Evolutionary conservation across 768 basidiomycete species (phyloP).

Genomic region (Leccinum obscurum): DNA sequence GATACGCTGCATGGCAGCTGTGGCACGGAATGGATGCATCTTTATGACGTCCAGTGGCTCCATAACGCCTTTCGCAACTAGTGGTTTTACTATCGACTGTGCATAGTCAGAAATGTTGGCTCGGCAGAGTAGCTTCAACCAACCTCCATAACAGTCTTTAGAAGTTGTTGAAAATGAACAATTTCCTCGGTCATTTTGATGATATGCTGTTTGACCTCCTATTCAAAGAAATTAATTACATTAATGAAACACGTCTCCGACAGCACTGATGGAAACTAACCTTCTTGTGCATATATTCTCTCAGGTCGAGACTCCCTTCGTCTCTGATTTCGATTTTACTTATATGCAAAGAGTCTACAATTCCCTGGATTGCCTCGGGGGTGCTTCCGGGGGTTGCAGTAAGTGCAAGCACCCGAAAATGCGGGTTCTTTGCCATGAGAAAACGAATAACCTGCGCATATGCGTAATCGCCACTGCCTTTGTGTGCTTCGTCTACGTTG

Average conservation of each 20-base stretch:
- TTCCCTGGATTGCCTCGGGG: slow-evolving; percentile 81
- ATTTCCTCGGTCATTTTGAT: slow-evolving; percentile 74
- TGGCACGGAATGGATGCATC: slow-evolving; percentile 67
- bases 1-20: slow-evolving; percentile 42
- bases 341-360: slow-evolving; percentile 93
- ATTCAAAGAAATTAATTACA: slow-evolving; percentile 1
- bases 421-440: slow-evolving; percentile 92
- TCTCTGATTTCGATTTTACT: slow-evolving; percentile 93
- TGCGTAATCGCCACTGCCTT: slow-evolving; percentile 89
- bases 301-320: slow-evolving; percentile 86
- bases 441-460: slow-evolving; percentile 87
- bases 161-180: slow-evolving; percentile 59
- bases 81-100: slow-evolving; percentile 38
- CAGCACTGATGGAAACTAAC: slow-evolving; percentile 37
- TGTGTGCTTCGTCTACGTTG: slow-evolving; percentile 86
- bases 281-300: slow-evolving; percentile 86
- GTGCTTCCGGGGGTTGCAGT: slow-evolving; percentile 93
- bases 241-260: neutral
- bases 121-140: slow-evolving; percentile 20
- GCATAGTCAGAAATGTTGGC: slow-evolving; percentile 6
- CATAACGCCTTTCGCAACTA: slow-evolving; percentile 43
- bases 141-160: slow-evolving; percentile 77
- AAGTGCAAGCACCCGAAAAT: slow-evolving; percentile 89
- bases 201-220: slow-evolving; percentile 79
- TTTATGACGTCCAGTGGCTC: slow-evolving; percentile 55